Evolutionary conservation across 1,284 basidiomycete species (phyloP), one percentile per base, ranked within the genome.

Genomic region (Naganishia sp.): DNA sequence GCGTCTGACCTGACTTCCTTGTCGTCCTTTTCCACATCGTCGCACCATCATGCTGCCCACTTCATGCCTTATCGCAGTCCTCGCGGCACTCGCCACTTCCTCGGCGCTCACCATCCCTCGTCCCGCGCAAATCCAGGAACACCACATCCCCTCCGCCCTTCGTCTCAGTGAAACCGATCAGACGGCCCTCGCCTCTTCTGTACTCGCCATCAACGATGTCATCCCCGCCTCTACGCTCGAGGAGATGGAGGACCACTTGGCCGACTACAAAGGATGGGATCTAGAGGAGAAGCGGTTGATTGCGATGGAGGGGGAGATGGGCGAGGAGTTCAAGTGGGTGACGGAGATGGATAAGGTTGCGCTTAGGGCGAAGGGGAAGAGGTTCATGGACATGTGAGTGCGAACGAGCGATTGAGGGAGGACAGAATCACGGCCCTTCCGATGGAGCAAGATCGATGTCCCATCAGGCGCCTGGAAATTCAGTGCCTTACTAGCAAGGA

Each of bases 271-370:
- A 39, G 52, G 52, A 21, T 53, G 52, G 61, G 60, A 63, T 51
- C 46, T 72, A 17, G 54, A 69, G 50, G 71, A 68, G 15, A 67
- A 67, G 32, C 69, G 73, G 13, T 68, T 75, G 41, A 65, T 75
- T 10, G 66, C 69, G 46, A 69, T 75, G 43, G 60, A 65, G 23
- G 57, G 47, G 7, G 47, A 50, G 47, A 61, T 42, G 54, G 54
- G 54, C 41, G 76, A 73, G 18, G 78, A 79, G 5, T 81, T 81
- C 7, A 83, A 87, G 41, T 88, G 86, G 87, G 87, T 92, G 79
- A 85, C 90, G 15, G 92, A 94, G 78, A 81, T 88, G 41, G 86
- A 93, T 72, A 94, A 92, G 90, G 89, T 94, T 69, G 81, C 86
- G 73, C 84, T 87, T 66, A 93, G 90, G 79, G 87, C 87, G 49